phyloP scores from a whole-genome alignment of 306 rosid genomes.

The Acacia melanoxylon region DNA sequence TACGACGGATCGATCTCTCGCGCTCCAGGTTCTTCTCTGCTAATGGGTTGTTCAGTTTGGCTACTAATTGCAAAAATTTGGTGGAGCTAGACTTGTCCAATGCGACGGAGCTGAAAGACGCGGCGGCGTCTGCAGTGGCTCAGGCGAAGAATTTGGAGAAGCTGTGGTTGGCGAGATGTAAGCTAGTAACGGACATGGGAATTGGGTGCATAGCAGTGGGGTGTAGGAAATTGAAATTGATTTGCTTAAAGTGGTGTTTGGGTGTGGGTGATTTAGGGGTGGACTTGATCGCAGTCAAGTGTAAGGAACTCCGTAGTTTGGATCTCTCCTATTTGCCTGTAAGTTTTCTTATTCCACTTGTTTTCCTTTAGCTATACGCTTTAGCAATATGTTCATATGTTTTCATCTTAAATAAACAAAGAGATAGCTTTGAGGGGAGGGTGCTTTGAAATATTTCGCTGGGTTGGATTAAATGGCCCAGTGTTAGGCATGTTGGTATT shows the following conservation, averaged over 20 bases:
- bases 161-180: constrained; percentile 81
- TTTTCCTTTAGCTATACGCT: not conserved
- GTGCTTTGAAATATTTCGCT: not conserved
- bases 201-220: constrained; percentile 94
- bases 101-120: constrained; percentile 71
- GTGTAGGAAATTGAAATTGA: constrained; percentile 64
- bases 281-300: constrained; percentile 79
- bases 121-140: constrained; percentile 65
- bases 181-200: constrained; percentile 79
- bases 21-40: constrained; percentile 64
- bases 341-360: not conserved
- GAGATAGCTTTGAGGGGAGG: constrained; percentile 1
- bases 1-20: constrained; percentile 70
- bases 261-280: constrained; percentile 87
- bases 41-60: constrained; percentile 53
- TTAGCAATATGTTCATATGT: not conserved
- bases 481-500: not conserved
- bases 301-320: constrained; percentile 60
- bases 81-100: constrained; percentile 81
- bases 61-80: constrained; percentile 47
- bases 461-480: not conserved
- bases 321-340: constrained; percentile 94
- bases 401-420: constrained; percentile 7
- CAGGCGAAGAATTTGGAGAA: constrained; percentile 75
- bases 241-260: constrained; percentile 84